Base-by-base conservation (phyloP, 306 rosid genomes). In the Biancaea sappan region DNA sequence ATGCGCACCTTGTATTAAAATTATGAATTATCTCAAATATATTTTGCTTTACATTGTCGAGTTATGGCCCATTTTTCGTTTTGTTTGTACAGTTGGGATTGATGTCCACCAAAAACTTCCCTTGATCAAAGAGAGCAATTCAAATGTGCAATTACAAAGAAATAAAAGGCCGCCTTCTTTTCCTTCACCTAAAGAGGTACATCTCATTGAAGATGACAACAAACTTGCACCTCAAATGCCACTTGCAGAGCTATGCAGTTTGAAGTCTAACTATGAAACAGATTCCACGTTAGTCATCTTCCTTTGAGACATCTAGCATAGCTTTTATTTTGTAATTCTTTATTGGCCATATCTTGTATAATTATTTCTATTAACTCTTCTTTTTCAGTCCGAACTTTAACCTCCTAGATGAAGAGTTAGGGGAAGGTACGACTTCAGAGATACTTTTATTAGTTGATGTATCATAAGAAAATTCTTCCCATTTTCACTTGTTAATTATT, bases 361-460 rank as follows among this genome's bases (percentile, higher is more conserved):
- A 46, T 22, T 19, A 2, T 32, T 59, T 41, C 57, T 51, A 41
- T 60, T 32, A 29, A 9, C 64, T 69, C 59, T 53, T 24, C 76
- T 68, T 3, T 81, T 60, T 50, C 91, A 91, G 98, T 81, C 97
- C 98, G 18, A 94, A 86, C 74, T 94, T 94, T 80, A 81, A 87
- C 78, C 94, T 94, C 80, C 66, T 94, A 24, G 91, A 79, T 67
- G 97, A 90, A 60, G 87, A 80, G 72, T 62, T 82, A 21, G 86
- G 50, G 64, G 93, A 84, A 76, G 97, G 98, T 90, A 83, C 28
- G 65, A 78, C 71, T 71, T 61, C 18, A 57, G 21, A 29, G 52
- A 51, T 52, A 54, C 43, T 51, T 41, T 72, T 1, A n/a, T 22
- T 47, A 19, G 67, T 32, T 32, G 3, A 62, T 25, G 34, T 14